These are phyloP conservation scores for Trichoderma lentiforme DNA, from an alignment of 2,329 filamentous ascomycete genomes.

Conservation along the genomic window DNA sequence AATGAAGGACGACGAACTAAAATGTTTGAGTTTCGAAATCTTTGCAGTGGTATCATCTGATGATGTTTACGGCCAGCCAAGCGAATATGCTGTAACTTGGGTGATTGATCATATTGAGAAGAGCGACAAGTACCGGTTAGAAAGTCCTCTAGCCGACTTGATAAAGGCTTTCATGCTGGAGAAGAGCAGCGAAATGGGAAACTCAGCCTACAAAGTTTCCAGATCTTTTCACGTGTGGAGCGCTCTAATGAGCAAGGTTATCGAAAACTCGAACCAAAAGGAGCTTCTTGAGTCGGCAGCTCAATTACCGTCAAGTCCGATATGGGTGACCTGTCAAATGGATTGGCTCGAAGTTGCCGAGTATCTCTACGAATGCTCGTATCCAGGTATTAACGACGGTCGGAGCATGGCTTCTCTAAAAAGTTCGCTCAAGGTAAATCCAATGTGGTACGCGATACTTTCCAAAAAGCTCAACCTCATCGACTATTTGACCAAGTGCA, in stretches of 20 bases:
- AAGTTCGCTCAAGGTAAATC: not conserved
- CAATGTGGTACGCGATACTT: not conserved
- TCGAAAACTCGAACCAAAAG: not conserved
- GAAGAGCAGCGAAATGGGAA: not conserved
- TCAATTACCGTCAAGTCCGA: not conserved
- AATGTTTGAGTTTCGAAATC: not conserved
- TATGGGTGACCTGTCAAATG: not conserved
- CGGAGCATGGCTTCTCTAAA: not conserved
- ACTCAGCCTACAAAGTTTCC: not conserved
- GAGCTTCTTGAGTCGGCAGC: not conserved
- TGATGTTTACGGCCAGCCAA: not conserved
- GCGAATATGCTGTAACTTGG: not conserved
- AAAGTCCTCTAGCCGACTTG: not conserved
- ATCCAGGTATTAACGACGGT: not conserved
- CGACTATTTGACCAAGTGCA: not conserved
- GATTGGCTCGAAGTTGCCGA: not conserved
- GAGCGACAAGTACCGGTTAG: not conserved
- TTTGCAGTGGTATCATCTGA: not conserved
- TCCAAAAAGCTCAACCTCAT: not conserved
- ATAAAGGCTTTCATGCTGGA: not conserved
- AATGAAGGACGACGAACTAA: not conserved
- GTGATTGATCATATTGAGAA: not conserved
- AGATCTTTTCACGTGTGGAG: not conserved
- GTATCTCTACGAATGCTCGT: constrained; percentile 3
- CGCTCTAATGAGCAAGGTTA: not conserved